Percentiles rank a stretch among this genome's conserved stretches.
phyloP scores from a whole-genome alignment of 2,329 filamentous ascomycete species.

The Fusarium chuoi region DNA sequence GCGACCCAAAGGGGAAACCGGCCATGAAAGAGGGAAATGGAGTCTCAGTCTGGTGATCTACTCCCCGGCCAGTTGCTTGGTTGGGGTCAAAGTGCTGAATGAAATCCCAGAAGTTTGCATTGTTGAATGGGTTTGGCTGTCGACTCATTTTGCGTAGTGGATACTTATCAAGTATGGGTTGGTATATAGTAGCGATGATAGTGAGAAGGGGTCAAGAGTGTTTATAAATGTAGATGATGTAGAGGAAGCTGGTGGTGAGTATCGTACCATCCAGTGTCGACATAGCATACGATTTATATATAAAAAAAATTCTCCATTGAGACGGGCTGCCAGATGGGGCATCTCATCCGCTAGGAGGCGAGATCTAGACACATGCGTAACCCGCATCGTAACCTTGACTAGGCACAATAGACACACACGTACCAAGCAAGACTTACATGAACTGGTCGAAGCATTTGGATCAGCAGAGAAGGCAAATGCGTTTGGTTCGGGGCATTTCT shows the following conservation, averaged over 20 bases:
- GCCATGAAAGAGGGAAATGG: constrained; percentile 41
- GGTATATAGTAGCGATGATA: background rate
- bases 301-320: constrained; percentile 18
- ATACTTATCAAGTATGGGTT: background rate
- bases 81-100: constrained; percentile 49
- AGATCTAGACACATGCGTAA: constrained; percentile 36
- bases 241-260: constrained; percentile 16
- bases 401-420: constrained; percentile 35
- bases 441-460: constrained; percentile 40
- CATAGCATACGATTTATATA: constrained; percentile 31
- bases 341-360: constrained; percentile 31
- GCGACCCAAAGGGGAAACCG: constrained; percentile 50
- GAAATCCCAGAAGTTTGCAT: constrained; percentile 50
- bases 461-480: constrained; percentile 13
- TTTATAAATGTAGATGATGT: constrained; percentile 13
- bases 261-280: constrained; percentile 5
- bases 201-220: background rate
- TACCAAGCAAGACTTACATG: constrained; percentile 19
- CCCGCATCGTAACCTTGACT: constrained; percentile 28
- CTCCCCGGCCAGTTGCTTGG: constrained; percentile 48
- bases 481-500: constrained; percentile 9
- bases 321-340: constrained; percentile 22
- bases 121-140: constrained; percentile 36
- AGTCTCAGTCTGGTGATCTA: constrained; percentile 50
- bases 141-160: constrained; percentile 37